Evolutionary conservation across 164 flowering plant species (phyloP), one percentile per base, ranked within the genome.

Genomic region (Cinnamomum chago): DNA sequence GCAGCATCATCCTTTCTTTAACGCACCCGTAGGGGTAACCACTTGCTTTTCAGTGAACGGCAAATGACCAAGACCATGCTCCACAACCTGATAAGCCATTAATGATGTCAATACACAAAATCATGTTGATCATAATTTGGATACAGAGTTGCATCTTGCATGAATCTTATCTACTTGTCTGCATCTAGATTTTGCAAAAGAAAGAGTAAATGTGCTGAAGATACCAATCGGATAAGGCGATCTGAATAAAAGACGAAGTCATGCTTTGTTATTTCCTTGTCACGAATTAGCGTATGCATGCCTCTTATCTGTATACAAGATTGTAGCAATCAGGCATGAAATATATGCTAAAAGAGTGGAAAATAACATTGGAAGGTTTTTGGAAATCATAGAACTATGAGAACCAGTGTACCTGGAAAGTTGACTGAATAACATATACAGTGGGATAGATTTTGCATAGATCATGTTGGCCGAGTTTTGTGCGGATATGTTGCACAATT

Each of bases 11-110:
- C 27, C 14, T 23, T 11, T 71, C 1, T 55, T 70, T 33, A 72
- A 75, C 83, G 70, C 65, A 93, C 98, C 98, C 85, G 99, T 95
- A 65, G 99, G 99, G 74, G 99, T 95, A 67, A 89, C 76, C 50
- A 95, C 87, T 88, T 95, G 97, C 82, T 88, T 95, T 86, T 93
- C 98, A 52, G 92, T 90, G 76, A 95, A 95, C 35, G 99, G 99
- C 80, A 95, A 82, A 85, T 93, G 90, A n/a, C 99, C 99, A 82
- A 95, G 96, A 68, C 99, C 99, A 90, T 95, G 99, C 90, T 95
- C 99, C 74, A 93, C 99, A 82, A 95, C 99, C 99, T 95, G 82
- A 86, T 58, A 84, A n/a, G 52, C 35, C 65, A 76, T 55, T 70
- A 33, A 68, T 69, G 14, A 2, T 60, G 27, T 60, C 68, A 66